phyloP scores from a whole-genome alignment of 805 yeast genomes.

The Komagataella mondaviorum region DNA sequence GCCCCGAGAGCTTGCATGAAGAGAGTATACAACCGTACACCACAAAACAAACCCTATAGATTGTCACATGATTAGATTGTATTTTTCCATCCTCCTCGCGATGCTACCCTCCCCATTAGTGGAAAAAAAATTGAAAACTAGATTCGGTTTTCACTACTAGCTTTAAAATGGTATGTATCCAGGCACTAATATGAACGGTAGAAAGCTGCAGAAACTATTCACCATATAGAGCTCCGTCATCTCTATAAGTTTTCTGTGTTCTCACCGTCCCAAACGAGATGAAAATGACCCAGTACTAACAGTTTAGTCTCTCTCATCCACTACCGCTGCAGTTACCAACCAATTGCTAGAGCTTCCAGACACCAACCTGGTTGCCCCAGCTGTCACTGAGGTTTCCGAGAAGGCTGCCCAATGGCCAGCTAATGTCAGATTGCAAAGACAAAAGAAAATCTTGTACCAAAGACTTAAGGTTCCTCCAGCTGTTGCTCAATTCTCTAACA shows the following conservation, averaged over 20 bases:
- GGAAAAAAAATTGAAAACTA: slow-evolving; percentile 1
- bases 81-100: background rate
- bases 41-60: background rate
- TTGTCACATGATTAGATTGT: background rate
- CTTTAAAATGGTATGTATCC: background rate
- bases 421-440: slow-evolving; percentile 97
- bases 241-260: background rate
- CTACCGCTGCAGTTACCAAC: background rate
- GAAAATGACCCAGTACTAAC: background rate
- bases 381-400: slow-evolving; percentile 65
- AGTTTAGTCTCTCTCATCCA: background rate
- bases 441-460: slow-evolving; percentile 87
- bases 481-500: slow-evolving; percentile 89
- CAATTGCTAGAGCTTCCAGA: background rate
- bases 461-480: slow-evolving; percentile 99
- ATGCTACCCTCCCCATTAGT: background rate
- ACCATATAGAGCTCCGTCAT: background rate
- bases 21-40: background rate
- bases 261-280: background rate
- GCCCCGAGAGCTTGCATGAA: slow-evolving; percentile 33
- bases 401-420: slow-evolving; percentile 94
- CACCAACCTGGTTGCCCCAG: slow-evolving; percentile 80
- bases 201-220: background rate
- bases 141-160: slow-evolving; percentile 1
- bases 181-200: background rate